Conservation (phyloP, 148 eudicot species). For the Diospyros lotus region DNA sequence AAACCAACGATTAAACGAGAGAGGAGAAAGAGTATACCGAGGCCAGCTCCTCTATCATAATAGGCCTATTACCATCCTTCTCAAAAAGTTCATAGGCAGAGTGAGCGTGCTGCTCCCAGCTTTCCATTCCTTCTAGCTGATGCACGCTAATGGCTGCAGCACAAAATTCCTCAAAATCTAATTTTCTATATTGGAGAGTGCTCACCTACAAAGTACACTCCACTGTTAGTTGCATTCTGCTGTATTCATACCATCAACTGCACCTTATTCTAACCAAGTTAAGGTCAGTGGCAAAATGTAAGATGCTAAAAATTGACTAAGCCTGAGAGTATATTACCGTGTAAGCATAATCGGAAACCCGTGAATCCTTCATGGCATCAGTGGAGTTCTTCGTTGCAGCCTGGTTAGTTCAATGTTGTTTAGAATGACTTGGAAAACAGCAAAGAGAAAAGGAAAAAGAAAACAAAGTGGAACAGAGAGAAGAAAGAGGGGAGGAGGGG, state of each 20-base stretch:
- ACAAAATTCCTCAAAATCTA: constrained; percentile 92
- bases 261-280: too few species aligned
- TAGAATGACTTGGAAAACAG: neutral
- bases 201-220: constrained; percentile 49
- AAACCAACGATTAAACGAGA: neutral
- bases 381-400: constrained; percentile 57
- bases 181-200: constrained; percentile 71
- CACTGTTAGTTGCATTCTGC: neutral
- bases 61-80: constrained; percentile 88
- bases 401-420: constrained; percentile 31
- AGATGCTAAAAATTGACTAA: neutral
- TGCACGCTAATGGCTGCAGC: constrained; percentile 83
- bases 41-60: constrained; percentile 95
- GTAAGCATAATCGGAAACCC: constrained; percentile 73
- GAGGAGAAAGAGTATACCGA: constrained; percentile 43
- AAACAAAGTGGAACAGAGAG: neutral
- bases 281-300: too few species aligned
- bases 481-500: neutral
- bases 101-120: constrained; percentile 93
- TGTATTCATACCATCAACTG: neutral
- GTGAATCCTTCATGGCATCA: constrained; percentile 89
- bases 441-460: neutral
- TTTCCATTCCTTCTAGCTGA: constrained; percentile 85
- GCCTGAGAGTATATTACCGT: constrained; percentile 33
- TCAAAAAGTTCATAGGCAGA: constrained; percentile 88